phyloP scores from a whole-genome alignment of 2,329 filamentous ascomycete genomes.

The Thielaviopsis musarum region DNA sequence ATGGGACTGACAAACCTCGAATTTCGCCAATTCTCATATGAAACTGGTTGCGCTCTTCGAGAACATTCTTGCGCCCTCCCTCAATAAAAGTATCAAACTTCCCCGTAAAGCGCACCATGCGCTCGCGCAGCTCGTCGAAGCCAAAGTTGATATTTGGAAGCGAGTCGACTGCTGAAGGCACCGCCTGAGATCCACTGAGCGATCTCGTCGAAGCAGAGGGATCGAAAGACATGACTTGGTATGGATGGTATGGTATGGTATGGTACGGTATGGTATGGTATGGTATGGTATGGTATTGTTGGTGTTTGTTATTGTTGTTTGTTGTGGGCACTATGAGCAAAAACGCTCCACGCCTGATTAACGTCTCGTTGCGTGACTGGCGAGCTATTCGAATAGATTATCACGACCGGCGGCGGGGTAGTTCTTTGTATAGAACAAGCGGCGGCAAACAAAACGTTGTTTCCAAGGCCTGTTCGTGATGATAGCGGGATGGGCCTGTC shows the following conservation, averaged over 20 bases:
- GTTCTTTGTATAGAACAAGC: no score
- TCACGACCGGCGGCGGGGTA: no score
- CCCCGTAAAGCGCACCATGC: conserved; percentile 83
- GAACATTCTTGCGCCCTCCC: conserved; percentile 68
- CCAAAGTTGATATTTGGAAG: conserved; percentile 88
- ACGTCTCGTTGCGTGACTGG: no score
- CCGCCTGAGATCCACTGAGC: conserved; percentile 37
- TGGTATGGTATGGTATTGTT: no score
- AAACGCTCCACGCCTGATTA: no score
- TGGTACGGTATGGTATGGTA: no score
- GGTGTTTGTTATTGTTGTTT: background rate
- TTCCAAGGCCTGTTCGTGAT: no score
- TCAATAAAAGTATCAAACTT: conserved; percentile 93
- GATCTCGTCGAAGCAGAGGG: conserved; percentile 49
- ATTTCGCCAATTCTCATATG: conserved; percentile 78
- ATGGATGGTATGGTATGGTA: background rate
- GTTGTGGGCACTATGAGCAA: no score
- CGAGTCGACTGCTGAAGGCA: conserved; percentile 54
- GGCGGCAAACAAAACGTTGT: no score
- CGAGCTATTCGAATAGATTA: no score
- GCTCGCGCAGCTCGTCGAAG: conserved; percentile 85
- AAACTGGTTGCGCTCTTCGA: conserved; percentile 90
- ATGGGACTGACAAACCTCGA: conserved; percentile 44
- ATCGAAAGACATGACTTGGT: conserved; percentile 42
- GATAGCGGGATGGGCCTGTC: no score